Base-by-base conservation (phyloP, 768 basidiomycete genomes). In the Saitozyma podzolica region DNA sequence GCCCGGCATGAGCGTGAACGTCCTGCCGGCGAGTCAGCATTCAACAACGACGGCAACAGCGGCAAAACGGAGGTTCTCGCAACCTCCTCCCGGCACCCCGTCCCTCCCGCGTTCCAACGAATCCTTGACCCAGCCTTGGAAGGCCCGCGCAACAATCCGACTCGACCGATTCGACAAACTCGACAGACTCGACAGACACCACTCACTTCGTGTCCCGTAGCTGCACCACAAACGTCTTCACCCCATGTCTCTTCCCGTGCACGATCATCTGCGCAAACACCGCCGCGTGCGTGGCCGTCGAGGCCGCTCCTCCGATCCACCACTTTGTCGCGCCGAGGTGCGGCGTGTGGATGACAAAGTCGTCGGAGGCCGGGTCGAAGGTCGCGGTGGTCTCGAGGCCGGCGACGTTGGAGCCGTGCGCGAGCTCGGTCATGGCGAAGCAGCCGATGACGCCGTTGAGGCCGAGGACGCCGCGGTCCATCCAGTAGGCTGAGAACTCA, bases 221-320 rank as follows among this genome's bases (percentile, higher is more conserved):
- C 61, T 80, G 82, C 0, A 80, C 80, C 42, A 82, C 77, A 66
- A 82, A 82, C 9, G 81, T 82, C 76, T 82, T 82, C 20, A 80
- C 78, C 13, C 82, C 82, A 65, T 82, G 71, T 54, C 62, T 67
- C 72, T 80, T 80, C 29, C 80, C 82, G 58, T 81, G 74, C 51
- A 82, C 68, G 49, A 80, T 80, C 54, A 82, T 69, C 61, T 80
- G 81, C 2, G 82, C 82, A 58, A 82, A 82, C 0, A 82, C 81
- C 41, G 80, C 78, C 40, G 78, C 78, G 64, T 82, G 82, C 1
- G 81, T 82, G 9, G 82, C 82, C 3, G 81, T 81, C 40, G 75
- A 76, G 4, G 82, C 82, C 0, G 82, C 81, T 56, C 81, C 81
- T 45, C 82, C 82, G 64, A 82, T 82, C 82, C 82, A 82, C 81